phyloP scores from a whole-genome alignment of 306 rosid species.

The Prunus salicina region DNA sequence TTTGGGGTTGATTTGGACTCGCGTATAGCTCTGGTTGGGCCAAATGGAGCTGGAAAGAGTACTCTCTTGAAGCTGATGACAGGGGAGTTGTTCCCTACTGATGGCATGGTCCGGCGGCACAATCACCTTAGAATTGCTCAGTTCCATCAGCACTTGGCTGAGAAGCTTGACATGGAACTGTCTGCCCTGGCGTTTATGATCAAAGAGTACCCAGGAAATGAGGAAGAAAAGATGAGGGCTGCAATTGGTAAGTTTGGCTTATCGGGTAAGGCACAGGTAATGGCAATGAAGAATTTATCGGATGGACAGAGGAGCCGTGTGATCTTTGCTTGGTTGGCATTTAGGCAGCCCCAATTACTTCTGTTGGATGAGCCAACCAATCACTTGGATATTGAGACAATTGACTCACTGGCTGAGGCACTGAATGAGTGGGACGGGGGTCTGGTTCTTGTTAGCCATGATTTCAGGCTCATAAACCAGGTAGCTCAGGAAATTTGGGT shows the following conservation, averaged over 20 bases:
- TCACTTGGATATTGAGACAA: conserved; percentile 96
- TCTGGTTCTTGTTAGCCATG: conserved; percentile 94
- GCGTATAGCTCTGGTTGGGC: conserved; percentile 92
- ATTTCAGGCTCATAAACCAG: conserved; percentile 97
- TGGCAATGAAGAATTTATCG: conserved; percentile 94
- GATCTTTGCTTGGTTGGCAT: conserved; percentile 94
- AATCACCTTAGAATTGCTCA: conserved; percentile 98
- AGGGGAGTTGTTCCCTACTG: conserved; percentile 73
- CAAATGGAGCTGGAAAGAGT: conserved; percentile 99
- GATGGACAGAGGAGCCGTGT: conserved; percentile 99
- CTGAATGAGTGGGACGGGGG: conserved; percentile 99
- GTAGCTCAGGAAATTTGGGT: conserved; percentile 98
- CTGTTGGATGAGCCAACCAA: conserved; percentile 94
- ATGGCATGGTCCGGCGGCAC: conserved; percentile 98
- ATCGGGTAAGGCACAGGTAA: conserved; percentile 93
- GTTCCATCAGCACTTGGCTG: conserved; percentile 92
- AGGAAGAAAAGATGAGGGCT: conserved; percentile 96
- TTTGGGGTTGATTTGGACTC: conserved; percentile 97
- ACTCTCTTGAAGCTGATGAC: conserved; percentile 97
- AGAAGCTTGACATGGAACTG: conserved; percentile 85
- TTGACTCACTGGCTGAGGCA: conserved; percentile 92
- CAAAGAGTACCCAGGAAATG: conserved; percentile 86
- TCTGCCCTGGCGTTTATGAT: conserved; percentile 84
- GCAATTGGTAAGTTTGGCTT: conserved; percentile 91
- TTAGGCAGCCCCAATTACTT: conserved; percentile 86